Evolutionary conservation across 768 basidiomycete species (phyloP).

Genomic region (Rickenella mellea): DNA sequence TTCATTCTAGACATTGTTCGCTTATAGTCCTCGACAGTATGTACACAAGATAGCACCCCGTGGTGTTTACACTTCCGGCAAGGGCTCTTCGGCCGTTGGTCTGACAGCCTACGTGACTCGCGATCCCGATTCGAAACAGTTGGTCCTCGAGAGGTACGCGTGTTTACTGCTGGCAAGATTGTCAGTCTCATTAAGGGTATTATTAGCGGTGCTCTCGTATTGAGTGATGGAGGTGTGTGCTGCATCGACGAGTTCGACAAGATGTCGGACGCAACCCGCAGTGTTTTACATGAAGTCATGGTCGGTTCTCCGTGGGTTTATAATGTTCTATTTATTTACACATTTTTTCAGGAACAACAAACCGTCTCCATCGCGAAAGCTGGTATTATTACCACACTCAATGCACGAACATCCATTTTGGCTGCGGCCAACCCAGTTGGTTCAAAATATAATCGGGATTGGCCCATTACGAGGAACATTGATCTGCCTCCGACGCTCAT

Average conservation of each 20-base stretch:
- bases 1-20: neutral
- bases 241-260: constrained; percentile 99
- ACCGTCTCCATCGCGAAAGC: constrained; percentile 99
- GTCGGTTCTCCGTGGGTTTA: constrained; percentile 27
- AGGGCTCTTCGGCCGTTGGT: constrained; percentile 97
- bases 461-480: constrained; percentile 92
- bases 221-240: constrained; percentile 94
- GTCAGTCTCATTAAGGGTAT: too few species aligned
- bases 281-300: constrained; percentile 99
- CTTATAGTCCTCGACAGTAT: constrained; percentile 45
- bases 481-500: constrained; percentile 96
- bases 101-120: constrained; percentile 97
- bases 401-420: constrained; percentile 95
- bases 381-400: constrained; percentile 96
- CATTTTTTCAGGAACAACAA: constrained; percentile 82
- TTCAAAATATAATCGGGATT: constrained; percentile 85
- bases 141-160: constrained; percentile 86
- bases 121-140: constrained; percentile 96
- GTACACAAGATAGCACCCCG: constrained; percentile 98
- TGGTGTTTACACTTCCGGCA: constrained; percentile 95
- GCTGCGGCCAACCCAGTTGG: constrained; percentile 97
- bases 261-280: constrained; percentile 96
- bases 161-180: neutral
- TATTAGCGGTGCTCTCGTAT: constrained; percentile 78
- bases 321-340: neutral